A percentile compares a stretch with the other conserved stretches of the same genome.
phyloP scores from a whole-genome alignment of 176 grass and related monocot species.

The Themeda triandra region DNA sequence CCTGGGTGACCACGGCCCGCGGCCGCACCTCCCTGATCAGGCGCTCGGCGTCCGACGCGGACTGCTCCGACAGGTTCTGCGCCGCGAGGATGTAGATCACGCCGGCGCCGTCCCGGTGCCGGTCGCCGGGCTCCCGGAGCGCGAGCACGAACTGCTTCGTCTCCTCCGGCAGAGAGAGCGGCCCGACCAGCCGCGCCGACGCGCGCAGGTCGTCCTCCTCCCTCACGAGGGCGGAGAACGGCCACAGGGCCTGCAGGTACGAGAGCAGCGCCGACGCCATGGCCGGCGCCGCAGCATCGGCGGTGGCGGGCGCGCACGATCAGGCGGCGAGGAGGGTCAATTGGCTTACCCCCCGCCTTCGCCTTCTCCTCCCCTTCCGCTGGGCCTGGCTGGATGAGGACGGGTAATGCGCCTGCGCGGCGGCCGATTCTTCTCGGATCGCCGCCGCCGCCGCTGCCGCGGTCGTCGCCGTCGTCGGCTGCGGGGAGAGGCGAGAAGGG shows the following conservation, averaged over 20 bases:
- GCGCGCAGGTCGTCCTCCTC: constrained; percentile 64
- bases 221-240: constrained; percentile 61
- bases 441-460: not conserved
- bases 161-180: constrained; percentile 71
- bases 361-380: not conserved
- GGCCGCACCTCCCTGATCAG: constrained; percentile 79
- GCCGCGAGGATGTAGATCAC: constrained; percentile 86
- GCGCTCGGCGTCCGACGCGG: constrained; percentile 64
- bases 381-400: not conserved
- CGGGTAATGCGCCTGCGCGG: not conserved
- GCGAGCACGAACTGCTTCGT: constrained; percentile 94
- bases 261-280: constrained; percentile 70
- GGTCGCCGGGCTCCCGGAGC: constrained; percentile 45
- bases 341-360: not conserved
- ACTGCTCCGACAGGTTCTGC: constrained; percentile 78
- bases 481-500: not conserved
- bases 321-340: not conserved
- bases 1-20: constrained; percentile 68
- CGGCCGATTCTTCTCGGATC: not conserved
- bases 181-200: constrained; percentile 53
- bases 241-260: constrained; percentile 59
- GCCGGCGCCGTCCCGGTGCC: not conserved
- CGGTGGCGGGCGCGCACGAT: constrained; percentile 1
- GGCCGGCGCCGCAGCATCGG: constrained; percentile 41
- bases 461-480: constrained; percentile 2